Evolutionary conservation across 2,329 filamentous ascomycete species (phyloP).

Genomic region (Penicillium aurantiogriseum): DNA sequence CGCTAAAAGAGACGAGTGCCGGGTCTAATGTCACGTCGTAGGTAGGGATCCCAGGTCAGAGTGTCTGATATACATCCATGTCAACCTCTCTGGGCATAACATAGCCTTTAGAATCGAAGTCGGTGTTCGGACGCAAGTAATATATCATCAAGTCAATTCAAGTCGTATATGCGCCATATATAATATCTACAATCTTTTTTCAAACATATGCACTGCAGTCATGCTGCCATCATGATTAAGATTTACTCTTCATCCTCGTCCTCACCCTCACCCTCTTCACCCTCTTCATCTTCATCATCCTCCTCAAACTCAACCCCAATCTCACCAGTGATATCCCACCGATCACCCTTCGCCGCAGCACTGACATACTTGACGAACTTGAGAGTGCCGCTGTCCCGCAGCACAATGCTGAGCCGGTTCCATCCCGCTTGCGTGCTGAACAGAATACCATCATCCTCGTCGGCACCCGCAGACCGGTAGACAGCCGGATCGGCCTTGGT

Average conservation of each 20-base stretch:
- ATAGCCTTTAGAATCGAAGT: background rate
- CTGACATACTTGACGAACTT: slow-evolving; percentile 97
- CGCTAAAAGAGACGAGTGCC: too few relatives aligned
- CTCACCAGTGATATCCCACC: slow-evolving; percentile 84
- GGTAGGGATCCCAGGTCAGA: too few relatives aligned
- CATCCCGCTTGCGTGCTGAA: slow-evolving; percentile 70
- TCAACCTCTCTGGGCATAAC: background rate
- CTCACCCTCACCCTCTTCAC: slow-evolving; percentile 37
- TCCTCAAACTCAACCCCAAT: slow-evolving; percentile 67
- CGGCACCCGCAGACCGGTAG: slow-evolving; percentile 66
- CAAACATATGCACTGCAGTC: background rate
- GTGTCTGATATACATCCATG: background rate
- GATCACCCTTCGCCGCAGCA: slow-evolving; percentile 74
- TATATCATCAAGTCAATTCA: slow-evolving; percentile 8
- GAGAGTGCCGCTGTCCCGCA: slow-evolving; percentile 80
- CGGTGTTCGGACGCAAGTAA: background rate
- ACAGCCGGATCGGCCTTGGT: slow-evolving; percentile 70
- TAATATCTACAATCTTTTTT: slow-evolving; percentile 10
- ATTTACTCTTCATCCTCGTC: slow-evolving; percentile 23
- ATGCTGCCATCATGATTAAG: background rate
- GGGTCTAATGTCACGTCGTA: too few relatives aligned
- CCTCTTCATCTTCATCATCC: slow-evolving; percentile 45
- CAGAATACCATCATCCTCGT: slow-evolving; percentile 73
- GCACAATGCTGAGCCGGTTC: slow-evolving; percentile 89
- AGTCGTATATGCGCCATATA: slow-evolving; percentile 1